Evolutionary conservation across 2,329 filamentous ascomycete genomes (phyloP).

Genomic region (Aureobasidium sp.): DNA sequence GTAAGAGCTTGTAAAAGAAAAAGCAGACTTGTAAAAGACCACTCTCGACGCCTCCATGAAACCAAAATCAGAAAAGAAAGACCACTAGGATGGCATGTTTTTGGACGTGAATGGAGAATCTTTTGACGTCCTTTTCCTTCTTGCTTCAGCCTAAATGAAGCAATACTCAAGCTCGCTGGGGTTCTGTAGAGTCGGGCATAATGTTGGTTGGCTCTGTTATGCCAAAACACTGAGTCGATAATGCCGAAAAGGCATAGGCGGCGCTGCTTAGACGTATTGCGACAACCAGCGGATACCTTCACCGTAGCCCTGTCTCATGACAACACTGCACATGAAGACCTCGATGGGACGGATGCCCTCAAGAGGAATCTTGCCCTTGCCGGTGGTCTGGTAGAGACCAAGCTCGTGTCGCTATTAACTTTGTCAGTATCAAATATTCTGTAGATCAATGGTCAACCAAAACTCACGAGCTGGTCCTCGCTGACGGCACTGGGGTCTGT

Average conservation of each 20-base stretch:
- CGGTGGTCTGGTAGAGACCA: constrained; percentile 82
- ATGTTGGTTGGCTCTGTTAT: background rate
- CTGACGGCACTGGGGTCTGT: constrained; percentile 77
- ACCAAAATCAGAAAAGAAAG: background rate
- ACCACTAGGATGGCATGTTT: background rate
- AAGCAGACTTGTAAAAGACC: background rate
- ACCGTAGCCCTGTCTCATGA: constrained; percentile 91
- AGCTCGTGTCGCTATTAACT: constrained; percentile 61
- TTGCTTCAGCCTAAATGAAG: background rate
- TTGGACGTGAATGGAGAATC: background rate
- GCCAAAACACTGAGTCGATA: background rate
- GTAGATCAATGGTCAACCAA: background rate
- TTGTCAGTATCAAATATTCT: background rate
- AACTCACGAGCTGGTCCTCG: constrained; percentile 64
- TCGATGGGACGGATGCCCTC: constrained; percentile 93
- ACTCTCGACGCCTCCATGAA: constrained; percentile 7
- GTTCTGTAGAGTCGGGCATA: background rate
- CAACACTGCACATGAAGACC: constrained; percentile 98
- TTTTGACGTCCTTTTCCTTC: background rate
- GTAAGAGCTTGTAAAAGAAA: background rate
- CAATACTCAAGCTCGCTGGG: background rate
- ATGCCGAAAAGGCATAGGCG: background rate
- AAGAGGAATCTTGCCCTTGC: constrained; percentile 87
- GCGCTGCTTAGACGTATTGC: constrained; percentile 11
- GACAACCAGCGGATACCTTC: constrained; percentile 81